Conservation (phyloP, 2,329 filamentous ascomycete genomes). For the Fusarium incarnatum region DNA sequence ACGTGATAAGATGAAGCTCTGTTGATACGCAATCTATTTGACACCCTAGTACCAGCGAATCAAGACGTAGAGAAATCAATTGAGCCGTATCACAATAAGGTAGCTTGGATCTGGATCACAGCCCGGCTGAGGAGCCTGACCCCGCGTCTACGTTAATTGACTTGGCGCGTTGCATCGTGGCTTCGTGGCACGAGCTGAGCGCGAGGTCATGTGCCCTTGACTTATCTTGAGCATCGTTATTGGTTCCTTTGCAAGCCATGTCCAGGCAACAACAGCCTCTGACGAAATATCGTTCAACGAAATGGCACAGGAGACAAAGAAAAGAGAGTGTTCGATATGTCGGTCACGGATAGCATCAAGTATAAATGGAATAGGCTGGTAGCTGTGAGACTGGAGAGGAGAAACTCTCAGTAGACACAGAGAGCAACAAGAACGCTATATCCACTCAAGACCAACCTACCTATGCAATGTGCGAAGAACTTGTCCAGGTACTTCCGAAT, state of each 20-base stretch:
- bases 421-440: no score
- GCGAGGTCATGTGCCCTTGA: constrained; percentile 44
- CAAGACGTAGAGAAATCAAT: neutral
- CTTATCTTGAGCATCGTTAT: constrained; percentile 14
- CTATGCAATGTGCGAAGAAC: constrained; percentile 17
- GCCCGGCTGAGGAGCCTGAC: neutral
- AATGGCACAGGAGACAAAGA: neutral
- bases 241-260: constrained; percentile 35
- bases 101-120: neutral
- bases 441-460: neutral
- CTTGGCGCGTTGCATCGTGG: constrained; percentile 29
- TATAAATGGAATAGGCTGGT: constrained; percentile 33
- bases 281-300: constrained; percentile 2
- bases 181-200: constrained; percentile 33
- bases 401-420: no score
- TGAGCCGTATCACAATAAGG: neutral
- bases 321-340: neutral
- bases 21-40: neutral
- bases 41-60: neutral
- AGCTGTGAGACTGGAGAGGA: neutral
- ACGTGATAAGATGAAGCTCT: neutral
- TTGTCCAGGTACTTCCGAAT: constrained; percentile 22
- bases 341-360: neutral
- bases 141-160: neutral
- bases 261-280: constrained; percentile 41